phyloP scores from a whole-genome alignment of 768 basidiomycete genomes.

The Plicaturopsis crispa region DNA sequence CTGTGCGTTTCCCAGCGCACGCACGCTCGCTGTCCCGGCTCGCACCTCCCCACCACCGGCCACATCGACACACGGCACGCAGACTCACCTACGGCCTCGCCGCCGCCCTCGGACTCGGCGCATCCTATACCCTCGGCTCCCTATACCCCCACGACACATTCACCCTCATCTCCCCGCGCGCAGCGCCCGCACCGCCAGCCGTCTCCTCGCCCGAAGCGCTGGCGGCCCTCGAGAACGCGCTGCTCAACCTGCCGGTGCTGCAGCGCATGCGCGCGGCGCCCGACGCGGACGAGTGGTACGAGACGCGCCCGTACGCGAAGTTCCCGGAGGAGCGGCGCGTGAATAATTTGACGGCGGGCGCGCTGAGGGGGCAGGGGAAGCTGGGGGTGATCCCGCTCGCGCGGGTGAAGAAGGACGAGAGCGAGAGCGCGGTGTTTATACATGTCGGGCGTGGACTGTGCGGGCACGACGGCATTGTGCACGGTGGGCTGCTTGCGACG shows the following conservation, averaged over 20 bases:
- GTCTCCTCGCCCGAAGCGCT: conserved; percentile 50
- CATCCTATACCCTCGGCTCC: conserved; percentile 45
- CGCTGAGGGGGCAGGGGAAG: conserved; percentile 82
- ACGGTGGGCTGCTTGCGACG: conserved; percentile 89
- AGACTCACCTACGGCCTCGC: too few species aligned
- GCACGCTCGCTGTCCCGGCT: too few species aligned
- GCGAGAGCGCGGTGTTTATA: conserved; percentile 59
- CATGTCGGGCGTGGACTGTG: conserved; percentile 86
- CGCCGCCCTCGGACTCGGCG: conserved; percentile 13
- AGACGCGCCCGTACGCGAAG: conserved; percentile 62
- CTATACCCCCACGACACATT: conserved; percentile 64
- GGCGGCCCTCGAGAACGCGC: conserved; percentile 52
- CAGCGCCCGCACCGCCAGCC: conserved; percentile 61
- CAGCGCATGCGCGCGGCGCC: conserved; percentile 36
- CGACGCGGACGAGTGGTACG: conserved; percentile 64
- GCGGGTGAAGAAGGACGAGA: conserved; percentile 67
- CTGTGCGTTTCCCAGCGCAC: too few species aligned
- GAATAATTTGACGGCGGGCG: conserved; percentile 79
- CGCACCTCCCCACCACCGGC: too few species aligned
- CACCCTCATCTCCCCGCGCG: conserved; percentile 66
- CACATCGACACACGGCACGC: too few species aligned
- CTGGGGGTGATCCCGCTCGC: conserved; percentile 77
- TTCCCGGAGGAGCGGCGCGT: conserved; percentile 68
- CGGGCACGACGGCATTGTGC: conserved; percentile 91
- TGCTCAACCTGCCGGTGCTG: conserved; percentile 63